Conservation (phyloP, 164 flowering plant genomes). For the Amborella trichopoda region DNA sequence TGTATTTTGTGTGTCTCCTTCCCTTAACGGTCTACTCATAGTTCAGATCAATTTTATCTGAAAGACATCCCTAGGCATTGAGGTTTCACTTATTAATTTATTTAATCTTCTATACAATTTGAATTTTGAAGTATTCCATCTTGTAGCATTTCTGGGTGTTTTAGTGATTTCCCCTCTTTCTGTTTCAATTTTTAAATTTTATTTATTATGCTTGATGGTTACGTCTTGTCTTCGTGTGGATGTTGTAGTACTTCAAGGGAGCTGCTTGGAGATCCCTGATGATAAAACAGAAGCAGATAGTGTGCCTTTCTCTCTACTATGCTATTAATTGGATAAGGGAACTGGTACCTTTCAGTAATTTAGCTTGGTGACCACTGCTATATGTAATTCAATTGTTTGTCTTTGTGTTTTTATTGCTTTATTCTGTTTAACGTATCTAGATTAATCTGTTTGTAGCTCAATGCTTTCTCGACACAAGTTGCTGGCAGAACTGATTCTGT, state of each 20-base stretch:
- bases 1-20: too few species aligned
- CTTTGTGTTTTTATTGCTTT: neutral
- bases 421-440: neutral
- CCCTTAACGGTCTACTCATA: too few species aligned
- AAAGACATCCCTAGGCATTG: neutral
- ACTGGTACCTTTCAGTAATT: slow-evolving; percentile 32
- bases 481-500: slow-evolving; percentile 27
- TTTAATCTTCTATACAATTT: neutral
- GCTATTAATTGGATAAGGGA: slow-evolving; percentile 79
- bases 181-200: neutral
- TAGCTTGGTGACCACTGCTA: too few species aligned
- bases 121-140: too few species aligned
- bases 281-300: slow-evolving; percentile 50
- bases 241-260: slow-evolving; percentile 40
- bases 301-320: slow-evolving; percentile 57
- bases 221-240: neutral
- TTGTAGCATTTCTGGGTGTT: too few species aligned
- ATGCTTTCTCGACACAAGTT: slow-evolving; percentile 77
- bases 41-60: too few species aligned
- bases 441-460: slow-evolving; percentile 36
- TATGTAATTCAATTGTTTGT: neutral
- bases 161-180: neutral
- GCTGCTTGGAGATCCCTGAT: slow-evolving; percentile 38
- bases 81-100: neutral
- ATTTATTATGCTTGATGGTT: neutral